Conservation (phyloP, 441 rosid species). For the Flueggea neowawraea region DNA sequence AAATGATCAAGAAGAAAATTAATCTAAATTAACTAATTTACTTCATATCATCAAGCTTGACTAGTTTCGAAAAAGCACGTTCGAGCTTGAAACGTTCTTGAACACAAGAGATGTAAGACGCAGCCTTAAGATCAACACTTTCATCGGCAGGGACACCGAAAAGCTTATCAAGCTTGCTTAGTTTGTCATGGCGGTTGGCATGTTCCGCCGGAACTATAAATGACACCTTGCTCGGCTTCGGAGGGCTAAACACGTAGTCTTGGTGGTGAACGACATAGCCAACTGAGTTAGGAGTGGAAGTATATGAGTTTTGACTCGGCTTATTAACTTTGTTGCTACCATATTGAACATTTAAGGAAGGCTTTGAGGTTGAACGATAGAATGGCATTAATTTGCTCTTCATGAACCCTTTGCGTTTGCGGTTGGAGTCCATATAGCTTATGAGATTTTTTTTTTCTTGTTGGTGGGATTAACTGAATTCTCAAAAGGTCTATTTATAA, state of each 20-base stretch:
- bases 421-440: slow-evolving; percentile 7
- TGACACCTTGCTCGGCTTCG: slow-evolving; percentile 30
- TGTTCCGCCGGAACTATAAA: slow-evolving; percentile 18
- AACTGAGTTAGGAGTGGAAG: slow-evolving; percentile 16
- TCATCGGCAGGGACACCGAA: slow-evolving; percentile 38
- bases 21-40: neutral
- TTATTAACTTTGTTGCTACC: slow-evolving; percentile 20
- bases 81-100: slow-evolving; percentile 65
- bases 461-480: neutral
- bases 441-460: neutral
- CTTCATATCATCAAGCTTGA: slow-evolving; percentile 12
- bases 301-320: slow-evolving; percentile 23
- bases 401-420: slow-evolving; percentile 48
- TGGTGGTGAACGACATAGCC: slow-evolving; percentile 26
- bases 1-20: no score
- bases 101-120: slow-evolving; percentile 45
- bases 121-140: slow-evolving; percentile 42
- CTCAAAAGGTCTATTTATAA: neutral
- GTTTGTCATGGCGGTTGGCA: slow-evolving; percentile 12
- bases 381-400: slow-evolving; percentile 53
- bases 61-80: slow-evolving; percentile 22
- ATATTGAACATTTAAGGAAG: no score
- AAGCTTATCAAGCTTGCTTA: slow-evolving; percentile 24
- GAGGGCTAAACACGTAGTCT: slow-evolving; percentile 17
- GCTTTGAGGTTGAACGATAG: slow-evolving; percentile 21